Conservation (phyloP, 805 yeast genomes). For the Kurtzmaniella cleridarum region DNA sequence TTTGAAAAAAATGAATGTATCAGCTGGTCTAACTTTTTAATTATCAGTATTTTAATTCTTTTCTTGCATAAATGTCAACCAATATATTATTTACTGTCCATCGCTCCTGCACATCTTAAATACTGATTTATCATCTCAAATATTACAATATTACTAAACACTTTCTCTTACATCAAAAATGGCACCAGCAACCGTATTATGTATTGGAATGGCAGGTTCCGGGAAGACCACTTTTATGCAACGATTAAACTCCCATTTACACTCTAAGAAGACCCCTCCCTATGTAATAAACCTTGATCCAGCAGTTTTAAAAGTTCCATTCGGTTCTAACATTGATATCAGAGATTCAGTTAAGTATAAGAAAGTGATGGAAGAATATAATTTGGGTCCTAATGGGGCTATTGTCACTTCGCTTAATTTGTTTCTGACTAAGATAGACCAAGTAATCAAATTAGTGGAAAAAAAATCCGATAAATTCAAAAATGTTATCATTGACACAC, state of each 20-base stretch:
- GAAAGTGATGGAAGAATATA: slow-evolving; percentile 94
- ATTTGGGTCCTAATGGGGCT: slow-evolving; percentile 97
- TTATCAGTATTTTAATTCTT: no score
- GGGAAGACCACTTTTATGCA: slow-evolving; percentile 99
- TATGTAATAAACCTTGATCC: slow-evolving; percentile 95
- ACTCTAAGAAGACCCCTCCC: slow-evolving; percentile 66
- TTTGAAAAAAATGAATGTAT: no score
- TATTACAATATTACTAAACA: no score
- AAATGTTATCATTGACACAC: slow-evolving; percentile 89
- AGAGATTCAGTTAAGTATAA: slow-evolving; percentile 93
- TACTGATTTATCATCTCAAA: no score
- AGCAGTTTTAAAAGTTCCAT: slow-evolving; percentile 91
- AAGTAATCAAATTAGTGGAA: slow-evolving; percentile 80
- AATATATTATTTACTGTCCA: no score
- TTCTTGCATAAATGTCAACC: no score
- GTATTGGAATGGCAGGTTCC: slow-evolving; percentile 55
- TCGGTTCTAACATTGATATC: slow-evolving; percentile 89
- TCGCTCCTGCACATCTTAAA: no score
- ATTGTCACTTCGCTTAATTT: slow-evolving; percentile 91
- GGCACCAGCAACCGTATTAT: slow-evolving; percentile 37
- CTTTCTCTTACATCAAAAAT: slow-evolving; percentile 6
- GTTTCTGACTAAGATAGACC: slow-evolving; percentile 93
- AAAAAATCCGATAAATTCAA: slow-evolving; percentile 55
- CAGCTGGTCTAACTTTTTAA: no score
- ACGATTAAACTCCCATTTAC: slow-evolving; percentile 83